A percentile compares a stretch with the other conserved stretches of the same genome.
Conservation (phyloP, 1,284 basidiomycete species). For the Cryptococcus wingfieldii region DNA sequence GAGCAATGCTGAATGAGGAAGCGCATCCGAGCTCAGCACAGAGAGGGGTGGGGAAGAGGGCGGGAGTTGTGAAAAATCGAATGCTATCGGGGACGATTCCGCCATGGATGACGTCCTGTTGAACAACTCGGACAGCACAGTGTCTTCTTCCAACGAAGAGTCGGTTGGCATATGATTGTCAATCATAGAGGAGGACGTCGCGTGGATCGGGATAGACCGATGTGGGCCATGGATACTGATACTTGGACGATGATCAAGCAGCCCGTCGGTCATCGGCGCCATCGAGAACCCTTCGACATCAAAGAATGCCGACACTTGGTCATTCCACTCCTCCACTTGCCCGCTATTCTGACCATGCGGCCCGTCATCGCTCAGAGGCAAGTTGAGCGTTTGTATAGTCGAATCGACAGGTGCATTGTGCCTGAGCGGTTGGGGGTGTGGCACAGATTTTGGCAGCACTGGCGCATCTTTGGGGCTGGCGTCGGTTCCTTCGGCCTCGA, state of each 20-base stretch:
- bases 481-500: not conserved
- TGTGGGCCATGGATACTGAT: not conserved
- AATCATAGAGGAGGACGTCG: not conserved
- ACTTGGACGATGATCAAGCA: not conserved
- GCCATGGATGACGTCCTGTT: conserved; percentile 33
- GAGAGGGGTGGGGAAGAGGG: conserved; percentile 36
- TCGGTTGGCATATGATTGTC: conserved; percentile 5
- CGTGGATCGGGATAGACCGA: not conserved
- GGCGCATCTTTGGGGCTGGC: not conserved
- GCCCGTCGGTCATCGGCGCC: conserved; percentile 3
- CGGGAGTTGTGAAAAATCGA: conserved; percentile 42
- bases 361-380: conserved; percentile 43
- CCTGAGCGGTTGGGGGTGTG: not conserved
- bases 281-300: conserved; percentile 37
- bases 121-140: conserved; percentile 34
- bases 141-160: conserved; percentile 27
- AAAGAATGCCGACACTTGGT: conserved; percentile 40
- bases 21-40: conserved; percentile 9
- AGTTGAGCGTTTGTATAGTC: conserved; percentile 27
- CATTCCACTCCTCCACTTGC: conserved; percentile 23
- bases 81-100: conserved; percentile 20
- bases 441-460: not conserved
- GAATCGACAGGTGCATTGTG: not conserved
- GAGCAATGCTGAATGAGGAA: conserved; percentile 35
- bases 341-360: not conserved